Evolutionary conservation across 768 basidiomycete species (phyloP).

Genomic region (Boletus reticuloceps): DNA sequence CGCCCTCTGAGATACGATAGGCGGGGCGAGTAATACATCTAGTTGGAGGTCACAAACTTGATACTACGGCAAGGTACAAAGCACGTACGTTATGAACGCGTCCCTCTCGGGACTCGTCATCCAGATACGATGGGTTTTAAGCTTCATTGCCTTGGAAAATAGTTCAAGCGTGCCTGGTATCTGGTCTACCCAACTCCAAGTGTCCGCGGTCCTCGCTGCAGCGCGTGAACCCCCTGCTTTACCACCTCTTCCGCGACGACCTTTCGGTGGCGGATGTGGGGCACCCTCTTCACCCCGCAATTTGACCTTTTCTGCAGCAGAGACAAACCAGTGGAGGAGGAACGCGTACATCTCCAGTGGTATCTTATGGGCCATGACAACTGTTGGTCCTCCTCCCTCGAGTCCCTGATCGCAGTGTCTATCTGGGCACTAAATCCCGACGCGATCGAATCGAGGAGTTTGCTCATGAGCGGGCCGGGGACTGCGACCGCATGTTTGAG

Average conservation of each 20-base stretch:
- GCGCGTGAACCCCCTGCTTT: constrained; percentile 44
- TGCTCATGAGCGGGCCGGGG: constrained; percentile 67
- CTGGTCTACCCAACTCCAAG: constrained; percentile 78
- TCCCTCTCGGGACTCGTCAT: constrained; percentile 84
- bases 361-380: constrained; percentile 58
- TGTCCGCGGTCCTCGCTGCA: constrained; percentile 41
- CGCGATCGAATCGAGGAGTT: constrained; percentile 82
- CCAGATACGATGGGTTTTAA: constrained; percentile 84
- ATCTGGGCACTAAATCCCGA: constrained; percentile 74
- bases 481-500: constrained; percentile 72
- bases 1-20: constrained; percentile 82
- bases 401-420: constrained; percentile 66
- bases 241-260: constrained; percentile 58
- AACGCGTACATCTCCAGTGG: constrained; percentile 93
- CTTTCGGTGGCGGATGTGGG: constrained; percentile 43
- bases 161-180: constrained; percentile 67
- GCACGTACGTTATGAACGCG: constrained; percentile 65
- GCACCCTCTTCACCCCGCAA: constrained; percentile 46
- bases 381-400: constrained; percentile 68
- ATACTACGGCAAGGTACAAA: not conserved
- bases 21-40: constrained; percentile 89
- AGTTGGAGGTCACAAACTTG: constrained; percentile 1
- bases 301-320: constrained; percentile 75
- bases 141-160: constrained; percentile 66
- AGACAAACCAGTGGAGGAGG: constrained; percentile 87